A percentile compares a stretch with the other conserved stretches of the same genome.
These are phyloP conservation scores for Eucalyptus sp. DNA, from an alignment of 345 rosid species.

Conservation along the genomic window DNA sequence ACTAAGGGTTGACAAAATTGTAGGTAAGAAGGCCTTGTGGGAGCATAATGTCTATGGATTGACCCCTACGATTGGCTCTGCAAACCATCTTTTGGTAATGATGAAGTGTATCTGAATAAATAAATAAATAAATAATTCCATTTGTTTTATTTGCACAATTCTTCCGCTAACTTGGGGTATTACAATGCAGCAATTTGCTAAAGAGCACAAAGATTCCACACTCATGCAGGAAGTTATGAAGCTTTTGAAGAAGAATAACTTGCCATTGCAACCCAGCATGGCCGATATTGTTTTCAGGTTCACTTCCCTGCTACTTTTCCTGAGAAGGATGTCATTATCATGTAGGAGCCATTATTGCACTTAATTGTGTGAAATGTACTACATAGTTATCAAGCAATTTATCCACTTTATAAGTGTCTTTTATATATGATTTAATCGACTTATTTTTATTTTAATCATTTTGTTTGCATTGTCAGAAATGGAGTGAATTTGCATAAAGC, in stretches of 20 bases:
- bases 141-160: too few relatives aligned
- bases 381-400: neutral
- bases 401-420: neutral
- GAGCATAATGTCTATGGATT: slow-evolving; percentile 71
- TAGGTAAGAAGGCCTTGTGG: slow-evolving; percentile 74
- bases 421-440: too few relatives aligned
- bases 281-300: slow-evolving; percentile 81
- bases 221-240: slow-evolving; percentile 63
- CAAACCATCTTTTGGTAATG: slow-evolving; percentile 65
- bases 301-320: neutral
- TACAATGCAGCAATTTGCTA: slow-evolving; percentile 22
- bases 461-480: too few relatives aligned
- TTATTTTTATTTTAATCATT: too few relatives aligned
- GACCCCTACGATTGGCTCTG: slow-evolving; percentile 61
- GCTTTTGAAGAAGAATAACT: slow-evolving; percentile 40
- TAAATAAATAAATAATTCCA: too few relatives aligned
- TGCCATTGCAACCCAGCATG: slow-evolving; percentile 65
- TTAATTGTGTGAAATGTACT: neutral
- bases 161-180: too few relatives aligned
- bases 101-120: neutral
- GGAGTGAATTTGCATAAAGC: slow-evolving; percentile 15
- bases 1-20: neutral
- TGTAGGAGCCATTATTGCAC: neutral
- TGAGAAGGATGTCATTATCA: neutral
- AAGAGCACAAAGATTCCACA: slow-evolving; percentile 34